These are phyloP conservation scores for Zygotorulaspora florentina DNA, from an alignment of 805 yeast genomes.

Conservation along the genomic window DNA sequence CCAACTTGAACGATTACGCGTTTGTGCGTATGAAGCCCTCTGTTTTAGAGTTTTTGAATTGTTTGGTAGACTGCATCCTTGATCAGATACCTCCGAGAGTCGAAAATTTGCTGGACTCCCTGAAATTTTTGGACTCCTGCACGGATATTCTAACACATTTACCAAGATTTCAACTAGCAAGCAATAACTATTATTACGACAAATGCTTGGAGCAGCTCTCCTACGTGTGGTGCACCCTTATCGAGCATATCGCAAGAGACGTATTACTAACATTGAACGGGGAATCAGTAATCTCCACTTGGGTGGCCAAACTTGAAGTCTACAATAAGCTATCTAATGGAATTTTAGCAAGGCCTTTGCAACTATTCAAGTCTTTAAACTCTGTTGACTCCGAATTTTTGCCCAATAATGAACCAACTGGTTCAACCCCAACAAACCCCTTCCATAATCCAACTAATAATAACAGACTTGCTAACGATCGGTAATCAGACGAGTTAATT, in stretches of 20 bases:
- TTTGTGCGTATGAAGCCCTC: slow-evolving; percentile 33
- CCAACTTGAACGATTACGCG: slow-evolving; percentile 33
- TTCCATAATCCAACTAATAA: background rate
- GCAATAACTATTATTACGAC: slow-evolving; percentile 36
- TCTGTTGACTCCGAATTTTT: slow-evolving; percentile 11
- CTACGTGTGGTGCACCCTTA: slow-evolving; percentile 31
- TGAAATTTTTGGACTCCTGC: slow-evolving; percentile 29
- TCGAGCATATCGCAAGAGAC: slow-evolving; percentile 28
- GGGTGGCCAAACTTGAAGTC: slow-evolving; percentile 22
- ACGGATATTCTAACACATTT: slow-evolving; percentile 28
- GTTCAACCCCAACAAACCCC: background rate
- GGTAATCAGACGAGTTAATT: slow-evolving; percentile 1
- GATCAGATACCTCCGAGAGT: slow-evolving; percentile 33
- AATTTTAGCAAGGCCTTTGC: slow-evolving; percentile 25
- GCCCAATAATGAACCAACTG: background rate
- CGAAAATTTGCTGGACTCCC: slow-evolving; percentile 26
- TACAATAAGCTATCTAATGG: slow-evolving; percentile 27
- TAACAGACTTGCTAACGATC: slow-evolving; percentile 9
- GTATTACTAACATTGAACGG: slow-evolving; percentile 18
- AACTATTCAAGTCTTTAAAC: slow-evolving; percentile 23
- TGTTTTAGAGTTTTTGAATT: slow-evolving; percentile 33
- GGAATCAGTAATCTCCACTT: slow-evolving; percentile 15
- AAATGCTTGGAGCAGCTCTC: slow-evolving; percentile 36
- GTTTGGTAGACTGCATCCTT: slow-evolving; percentile 32
- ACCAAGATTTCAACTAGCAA: slow-evolving; percentile 32